phyloP scores from a whole-genome alignment of 352 stramenopile genomes.

The Aphanomyces cochlioides region DNA sequence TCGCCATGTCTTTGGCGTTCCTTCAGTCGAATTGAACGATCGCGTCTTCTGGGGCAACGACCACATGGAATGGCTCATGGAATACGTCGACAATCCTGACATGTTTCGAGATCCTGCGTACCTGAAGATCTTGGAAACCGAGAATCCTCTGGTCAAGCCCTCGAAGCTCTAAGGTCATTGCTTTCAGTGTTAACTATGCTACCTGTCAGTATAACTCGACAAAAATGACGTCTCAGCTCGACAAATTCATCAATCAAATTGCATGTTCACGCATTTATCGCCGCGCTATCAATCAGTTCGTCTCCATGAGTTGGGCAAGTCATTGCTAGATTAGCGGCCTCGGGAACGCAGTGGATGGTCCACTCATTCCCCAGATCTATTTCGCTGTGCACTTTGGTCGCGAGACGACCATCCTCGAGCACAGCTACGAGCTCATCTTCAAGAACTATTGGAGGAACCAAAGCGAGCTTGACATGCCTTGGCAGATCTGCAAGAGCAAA shows the following conservation, averaged over 20 bases:
- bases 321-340: background rate
- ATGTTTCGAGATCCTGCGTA: slow-evolving; percentile 27
- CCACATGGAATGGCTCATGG: slow-evolving; percentile 17
- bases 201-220: no score
- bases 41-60: slow-evolving; percentile 23
- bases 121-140: background rate
- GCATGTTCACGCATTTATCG: no score
- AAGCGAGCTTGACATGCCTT: background rate
- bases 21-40: slow-evolving; percentile 8
- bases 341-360: background rate
- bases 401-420: background rate
- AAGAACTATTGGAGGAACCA: background rate
- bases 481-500: background rate
- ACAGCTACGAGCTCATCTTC: background rate
- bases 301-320: no score
- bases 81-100: slow-evolving; percentile 16
- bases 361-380: background rate
- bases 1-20: slow-evolving; percentile 22
- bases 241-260: no score
- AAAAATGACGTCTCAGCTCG: no score
- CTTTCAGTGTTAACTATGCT: no score
- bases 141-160: slow-evolving; percentile 14
- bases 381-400: background rate
- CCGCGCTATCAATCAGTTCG: no score
- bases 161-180: no score